These are phyloP conservation scores for Myrica gale DNA, from an alignment of 306 rosid genomes.

Conservation along the genomic window DNA sequence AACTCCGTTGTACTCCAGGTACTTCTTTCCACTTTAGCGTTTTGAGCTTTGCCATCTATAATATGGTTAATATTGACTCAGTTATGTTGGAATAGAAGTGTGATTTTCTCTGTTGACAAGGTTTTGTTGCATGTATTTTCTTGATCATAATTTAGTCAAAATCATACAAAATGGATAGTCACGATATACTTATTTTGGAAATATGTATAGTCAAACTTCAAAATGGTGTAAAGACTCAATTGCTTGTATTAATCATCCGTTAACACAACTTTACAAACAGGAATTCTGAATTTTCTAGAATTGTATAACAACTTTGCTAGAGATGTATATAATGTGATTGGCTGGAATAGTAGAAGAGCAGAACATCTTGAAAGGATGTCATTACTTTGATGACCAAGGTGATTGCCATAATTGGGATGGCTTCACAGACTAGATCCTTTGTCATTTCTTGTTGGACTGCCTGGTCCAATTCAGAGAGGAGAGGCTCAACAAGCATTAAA, in stretches of 20 bases:
- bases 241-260: not conserved
- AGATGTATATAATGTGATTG: not conserved
- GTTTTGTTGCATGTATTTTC: slow-evolving; percentile 13
- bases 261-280: not conserved
- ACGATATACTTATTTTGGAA: slow-evolving; percentile 10
- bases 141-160: slow-evolving; percentile 18
- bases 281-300: not conserved
- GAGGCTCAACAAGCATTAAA: too few relatives aligned
- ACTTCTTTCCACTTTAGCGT: slow-evolving; percentile 4
- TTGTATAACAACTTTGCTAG: not conserved
- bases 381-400: not conserved
- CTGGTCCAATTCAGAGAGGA: too few relatives aligned
- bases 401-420: not conserved
- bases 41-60: not conserved
- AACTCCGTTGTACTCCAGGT: slow-evolving; percentile 79
- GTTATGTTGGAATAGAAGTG: slow-evolving; percentile 12
- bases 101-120: not conserved
- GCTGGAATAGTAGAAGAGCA: slow-evolving; percentile 9
- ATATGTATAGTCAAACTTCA: slow-evolving; percentile 1
- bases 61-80: slow-evolving; percentile 9
- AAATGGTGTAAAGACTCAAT: not conserved
- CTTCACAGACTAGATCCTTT: not conserved
- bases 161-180: not conserved
- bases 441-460: too few relatives aligned
- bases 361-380: not conserved